These are phyloP conservation scores for Cynanchum wilfordii DNA, from an alignment of 257 asterid species.

Conservation along the genomic window DNA sequence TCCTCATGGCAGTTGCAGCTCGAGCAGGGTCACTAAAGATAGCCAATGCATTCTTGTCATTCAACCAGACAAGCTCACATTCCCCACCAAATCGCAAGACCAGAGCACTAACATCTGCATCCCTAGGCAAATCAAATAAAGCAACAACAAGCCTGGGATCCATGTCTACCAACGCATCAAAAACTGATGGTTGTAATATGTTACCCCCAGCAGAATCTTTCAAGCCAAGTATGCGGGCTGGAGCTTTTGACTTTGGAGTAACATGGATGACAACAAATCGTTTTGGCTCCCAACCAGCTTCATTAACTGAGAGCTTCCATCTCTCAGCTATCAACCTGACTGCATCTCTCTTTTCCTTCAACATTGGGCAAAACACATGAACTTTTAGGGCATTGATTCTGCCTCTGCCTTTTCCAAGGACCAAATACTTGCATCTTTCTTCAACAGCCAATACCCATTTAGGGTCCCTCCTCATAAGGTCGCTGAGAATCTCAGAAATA, in stretches of 20 bases:
- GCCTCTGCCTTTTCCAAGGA: slow-evolving; percentile 75
- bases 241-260: slow-evolving; percentile 81
- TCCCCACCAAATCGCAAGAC: slow-evolving; percentile 96
- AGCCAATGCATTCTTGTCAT: slow-evolving; percentile 92
- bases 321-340: slow-evolving; percentile 85
- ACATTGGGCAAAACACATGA: slow-evolving; percentile 83
- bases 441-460: slow-evolving; percentile 89
- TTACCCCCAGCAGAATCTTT: slow-evolving; percentile 42
- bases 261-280: slow-evolving; percentile 71
- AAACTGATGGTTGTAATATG: slow-evolving; percentile 60
- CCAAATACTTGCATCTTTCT: slow-evolving; percentile 80
- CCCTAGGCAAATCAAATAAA: slow-evolving; percentile 85
- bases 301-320: slow-evolving; percentile 84
- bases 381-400: slow-evolving; percentile 69
- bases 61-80: slow-evolving; percentile 94
- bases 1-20: slow-evolving; percentile 96
- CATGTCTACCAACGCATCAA: slow-evolving; percentile 82
- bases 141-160: slow-evolving; percentile 96
- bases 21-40: slow-evolving; percentile 91
- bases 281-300: slow-evolving; percentile 99
- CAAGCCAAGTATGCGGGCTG: slow-evolving; percentile 71
- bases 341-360: slow-evolving; percentile 83
- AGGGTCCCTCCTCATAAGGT: slow-evolving; percentile 89
- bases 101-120: slow-evolving; percentile 84
- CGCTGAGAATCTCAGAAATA: slow-evolving; percentile 76